Conservation (phyloP, 352 stramenopile species). For the Phytophthora ramorum region DNA sequence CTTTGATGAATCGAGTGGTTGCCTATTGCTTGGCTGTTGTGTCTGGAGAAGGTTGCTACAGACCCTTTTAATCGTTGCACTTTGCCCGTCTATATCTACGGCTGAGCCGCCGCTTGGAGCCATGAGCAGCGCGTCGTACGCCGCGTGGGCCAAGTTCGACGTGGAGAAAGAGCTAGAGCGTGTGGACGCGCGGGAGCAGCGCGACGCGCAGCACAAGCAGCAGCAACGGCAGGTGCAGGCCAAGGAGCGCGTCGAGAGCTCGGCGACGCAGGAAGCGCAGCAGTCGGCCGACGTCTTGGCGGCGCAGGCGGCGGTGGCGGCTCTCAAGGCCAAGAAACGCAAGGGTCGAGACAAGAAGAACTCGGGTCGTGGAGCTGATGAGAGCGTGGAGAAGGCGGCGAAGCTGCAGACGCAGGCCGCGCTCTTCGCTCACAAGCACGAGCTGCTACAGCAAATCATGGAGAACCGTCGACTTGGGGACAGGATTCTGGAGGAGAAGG, state of each 20-base stretch:
- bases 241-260: constrained; percentile 62
- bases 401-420: constrained; percentile 41
- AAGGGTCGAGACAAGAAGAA: constrained; percentile 4
- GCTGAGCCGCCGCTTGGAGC: background rate
- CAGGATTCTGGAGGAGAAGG: constrained; percentile 17
- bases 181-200: constrained; percentile 51
- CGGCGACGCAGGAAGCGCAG: constrained; percentile 46
- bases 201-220: constrained; percentile 40
- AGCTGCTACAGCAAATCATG: constrained; percentile 59
- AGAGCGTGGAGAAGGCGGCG: constrained; percentile 4
- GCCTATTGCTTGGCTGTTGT: constrained; percentile 23
- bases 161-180: constrained; percentile 70
- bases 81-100: constrained; percentile 1
- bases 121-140: constrained; percentile 58
- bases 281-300: constrained; percentile 68
- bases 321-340: constrained; percentile 61
- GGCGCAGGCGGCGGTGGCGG: constrained; percentile 68
- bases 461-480: constrained; percentile 50
- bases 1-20: constrained; percentile 48
- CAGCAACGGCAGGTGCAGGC: constrained; percentile 42
- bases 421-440: constrained; percentile 57
- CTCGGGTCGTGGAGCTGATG: background rate
- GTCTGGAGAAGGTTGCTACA: background rate
- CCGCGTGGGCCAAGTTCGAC: constrained; percentile 68
- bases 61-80: background rate